A percentile compares a stretch with the other conserved stretches of the same genome.
Conservation (phyloP, 1,284 basidiomycete species). For the Cystobasidium slooffiae region DNA sequence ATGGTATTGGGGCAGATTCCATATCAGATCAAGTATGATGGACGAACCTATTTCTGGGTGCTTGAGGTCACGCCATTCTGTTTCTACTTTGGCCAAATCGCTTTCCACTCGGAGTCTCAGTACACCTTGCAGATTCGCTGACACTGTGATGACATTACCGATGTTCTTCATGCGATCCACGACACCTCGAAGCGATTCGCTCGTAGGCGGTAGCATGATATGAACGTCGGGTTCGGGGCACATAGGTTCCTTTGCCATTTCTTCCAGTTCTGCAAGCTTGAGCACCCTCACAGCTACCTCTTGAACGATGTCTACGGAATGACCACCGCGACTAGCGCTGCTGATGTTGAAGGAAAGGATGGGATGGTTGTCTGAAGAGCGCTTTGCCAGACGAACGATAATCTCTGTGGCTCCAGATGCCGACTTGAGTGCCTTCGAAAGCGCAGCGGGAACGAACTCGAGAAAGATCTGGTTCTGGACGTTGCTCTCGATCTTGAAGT, state of each 20-base stretch:
- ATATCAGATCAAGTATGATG: background rate
- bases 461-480: constrained; percentile 55
- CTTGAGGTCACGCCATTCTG: constrained; percentile 36
- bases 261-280: constrained; percentile 53
- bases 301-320: constrained; percentile 53
- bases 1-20: background rate
- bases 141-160: constrained; percentile 49
- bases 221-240: constrained; percentile 54
- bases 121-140: constrained; percentile 51
- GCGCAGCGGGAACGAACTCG: constrained; percentile 54
- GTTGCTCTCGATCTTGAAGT: constrained; percentile 55
- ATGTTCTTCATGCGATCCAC: constrained; percentile 53
- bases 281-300: constrained; percentile 55
- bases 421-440: constrained; percentile 53
- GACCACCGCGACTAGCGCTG: constrained; percentile 46
- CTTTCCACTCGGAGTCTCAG: constrained; percentile 34
- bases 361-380: constrained; percentile 48
- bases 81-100: constrained; percentile 38
- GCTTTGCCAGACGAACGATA: constrained; percentile 53
- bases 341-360: constrained; percentile 53
- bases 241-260: constrained; percentile 53
- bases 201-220: constrained; percentile 49
- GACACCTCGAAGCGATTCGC: constrained; percentile 51
- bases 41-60: constrained; percentile 41
- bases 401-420: constrained; percentile 51